A percentile compares a stretch with the other conserved stretches of the same genome.
These are phyloP conservation scores for Pleurotus pulmonarius DNA, from an alignment of 768 basidiomycete genomes.

Conservation along the genomic window DNA sequence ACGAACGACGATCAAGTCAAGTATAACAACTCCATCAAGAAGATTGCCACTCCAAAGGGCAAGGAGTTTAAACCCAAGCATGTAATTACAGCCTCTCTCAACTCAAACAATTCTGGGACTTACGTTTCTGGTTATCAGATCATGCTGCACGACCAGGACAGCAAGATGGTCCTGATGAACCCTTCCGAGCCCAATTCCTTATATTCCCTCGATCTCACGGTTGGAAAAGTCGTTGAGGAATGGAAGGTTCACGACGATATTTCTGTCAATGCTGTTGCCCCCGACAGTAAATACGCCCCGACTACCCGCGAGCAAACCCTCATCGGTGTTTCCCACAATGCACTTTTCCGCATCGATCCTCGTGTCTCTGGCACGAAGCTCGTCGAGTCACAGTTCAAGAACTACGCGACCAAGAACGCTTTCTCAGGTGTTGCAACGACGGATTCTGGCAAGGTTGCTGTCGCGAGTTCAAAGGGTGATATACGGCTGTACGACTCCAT, in stretches of 20 bases:
- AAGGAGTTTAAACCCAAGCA: conserved; percentile 83
- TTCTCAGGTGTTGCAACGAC: conserved; percentile 94
- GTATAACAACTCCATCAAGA: conserved; percentile 84
- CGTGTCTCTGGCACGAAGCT: conserved; percentile 89
- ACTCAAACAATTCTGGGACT: neutral
- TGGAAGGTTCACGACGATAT: conserved; percentile 96
- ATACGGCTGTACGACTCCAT: conserved; percentile 92
- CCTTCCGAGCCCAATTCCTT: conserved; percentile 76
- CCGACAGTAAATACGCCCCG: conserved; percentile 92
- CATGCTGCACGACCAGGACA: conserved; percentile 96
- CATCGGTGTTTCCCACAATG: conserved; percentile 90
- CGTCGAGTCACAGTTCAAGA: conserved; percentile 93
- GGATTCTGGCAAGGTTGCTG: conserved; percentile 79
- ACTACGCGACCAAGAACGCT: conserved; percentile 91
- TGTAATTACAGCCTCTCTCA: conserved; percentile 37
- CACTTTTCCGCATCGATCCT: conserved; percentile 96
- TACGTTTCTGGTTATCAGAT: conserved; percentile 43
- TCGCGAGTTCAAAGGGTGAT: conserved; percentile 96
- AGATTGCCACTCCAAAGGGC: conserved; percentile 75
- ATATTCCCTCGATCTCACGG: conserved; percentile 89
- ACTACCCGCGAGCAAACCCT: conserved; percentile 91
- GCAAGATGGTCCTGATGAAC: conserved; percentile 92
- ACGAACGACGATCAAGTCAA: conserved; percentile 67
- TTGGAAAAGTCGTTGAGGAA: conserved; percentile 95
- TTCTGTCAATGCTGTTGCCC: conserved; percentile 83